These are phyloP conservation scores for Apiospora hydei DNA, from an alignment of 2,329 filamentous ascomycete species.

Conservation along the genomic window DNA sequence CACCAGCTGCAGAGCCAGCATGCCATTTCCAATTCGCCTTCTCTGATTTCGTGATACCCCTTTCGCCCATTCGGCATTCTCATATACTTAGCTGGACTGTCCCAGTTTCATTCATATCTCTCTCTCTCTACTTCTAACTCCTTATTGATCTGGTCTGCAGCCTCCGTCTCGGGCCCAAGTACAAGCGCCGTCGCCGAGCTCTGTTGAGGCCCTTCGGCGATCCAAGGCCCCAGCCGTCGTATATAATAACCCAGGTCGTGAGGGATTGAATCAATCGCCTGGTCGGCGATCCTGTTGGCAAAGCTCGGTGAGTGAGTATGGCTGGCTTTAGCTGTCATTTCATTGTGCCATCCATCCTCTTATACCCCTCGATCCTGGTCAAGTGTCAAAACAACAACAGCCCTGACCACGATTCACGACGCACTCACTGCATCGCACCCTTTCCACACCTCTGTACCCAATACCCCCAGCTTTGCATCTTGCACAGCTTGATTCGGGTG, in stretches of 20 bases:
- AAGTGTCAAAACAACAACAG: background rate
- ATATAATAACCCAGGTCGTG: background rate
- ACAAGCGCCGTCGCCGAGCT: background rate
- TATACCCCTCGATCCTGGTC: background rate
- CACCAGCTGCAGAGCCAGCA: background rate
- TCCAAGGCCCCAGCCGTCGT: background rate
- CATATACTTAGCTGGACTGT: background rate
- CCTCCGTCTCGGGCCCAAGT: background rate
- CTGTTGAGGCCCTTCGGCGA: background rate
- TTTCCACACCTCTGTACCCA: background rate
- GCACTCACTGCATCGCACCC: background rate
- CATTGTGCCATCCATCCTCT: background rate
- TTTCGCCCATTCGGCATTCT: background rate
- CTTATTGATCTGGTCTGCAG: background rate
- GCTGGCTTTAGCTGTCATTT: background rate
- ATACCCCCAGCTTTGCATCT: background rate
- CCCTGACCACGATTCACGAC: background rate
- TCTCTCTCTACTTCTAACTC: background rate
- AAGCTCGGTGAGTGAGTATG: background rate
- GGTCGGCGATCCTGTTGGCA: background rate
- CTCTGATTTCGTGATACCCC: slow-evolving; percentile 13
- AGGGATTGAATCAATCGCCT: too few species aligned
- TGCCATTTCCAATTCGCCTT: background rate
- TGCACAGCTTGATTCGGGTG: background rate
- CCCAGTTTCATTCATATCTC: background rate